These are phyloP conservation scores for Arthrobotrys megalospora DNA, from an alignment of 2,329 filamentous ascomycete genomes.

Conservation along the genomic window DNA sequence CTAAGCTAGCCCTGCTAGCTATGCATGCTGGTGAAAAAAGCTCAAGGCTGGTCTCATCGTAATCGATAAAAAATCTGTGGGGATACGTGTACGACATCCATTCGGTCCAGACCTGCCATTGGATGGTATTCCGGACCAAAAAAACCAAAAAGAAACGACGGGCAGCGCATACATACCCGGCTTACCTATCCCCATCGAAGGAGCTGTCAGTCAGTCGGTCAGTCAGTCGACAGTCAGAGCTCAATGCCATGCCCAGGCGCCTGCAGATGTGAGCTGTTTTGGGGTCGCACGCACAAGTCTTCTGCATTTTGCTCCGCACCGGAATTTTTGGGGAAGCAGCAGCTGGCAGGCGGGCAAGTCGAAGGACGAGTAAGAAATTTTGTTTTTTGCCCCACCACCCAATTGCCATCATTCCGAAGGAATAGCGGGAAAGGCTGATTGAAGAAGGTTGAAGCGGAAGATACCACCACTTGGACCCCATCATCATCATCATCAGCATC, in stretches of 20 bases:
- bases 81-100: slow-evolving; percentile 61
- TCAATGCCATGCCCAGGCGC: slow-evolving; percentile 9
- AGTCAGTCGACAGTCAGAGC: not conserved
- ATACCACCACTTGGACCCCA: slow-evolving; percentile 4
- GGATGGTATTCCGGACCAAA: slow-evolving; percentile 17
- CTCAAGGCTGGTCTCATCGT: slow-evolving; percentile 7
- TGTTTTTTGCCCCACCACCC: slow-evolving; percentile 20
- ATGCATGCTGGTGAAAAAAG: no score
- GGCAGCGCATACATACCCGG: slow-evolving; percentile 21
- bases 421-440: not conserved
- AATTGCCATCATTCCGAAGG: slow-evolving; percentile 4
- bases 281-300: not conserved
- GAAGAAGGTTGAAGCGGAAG: slow-evolving; percentile 21
- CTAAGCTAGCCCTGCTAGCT: no score
- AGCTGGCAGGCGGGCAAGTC: not conserved
- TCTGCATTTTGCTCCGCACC: slow-evolving; percentile 11
- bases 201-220: not conserved
- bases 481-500: slow-evolving; percentile 12
- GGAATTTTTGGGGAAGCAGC: slow-evolving; percentile 15
- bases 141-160: slow-evolving; percentile 3
- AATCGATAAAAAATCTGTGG: slow-evolving; percentile 41
- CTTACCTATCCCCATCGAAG: not conserved
- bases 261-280: slow-evolving; percentile 38
- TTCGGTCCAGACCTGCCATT: slow-evolving; percentile 47
- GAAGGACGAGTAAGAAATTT: not conserved